Conservation (phyloP, 2,329 filamentous ascomycete species). For the Exophiala bonariae region DNA sequence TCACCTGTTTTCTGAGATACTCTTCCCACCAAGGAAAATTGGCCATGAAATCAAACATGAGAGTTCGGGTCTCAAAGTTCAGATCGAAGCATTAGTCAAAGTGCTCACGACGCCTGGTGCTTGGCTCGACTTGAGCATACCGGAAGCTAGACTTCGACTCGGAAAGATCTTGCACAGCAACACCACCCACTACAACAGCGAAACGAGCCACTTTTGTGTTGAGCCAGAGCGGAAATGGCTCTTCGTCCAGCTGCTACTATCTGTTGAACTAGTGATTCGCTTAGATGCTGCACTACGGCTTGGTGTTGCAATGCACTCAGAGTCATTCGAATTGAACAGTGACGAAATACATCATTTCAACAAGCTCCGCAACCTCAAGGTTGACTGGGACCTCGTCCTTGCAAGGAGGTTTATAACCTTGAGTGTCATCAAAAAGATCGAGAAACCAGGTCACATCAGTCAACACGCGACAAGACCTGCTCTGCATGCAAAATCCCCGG, state of each 20-base stretch:
- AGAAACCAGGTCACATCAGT: neutral
- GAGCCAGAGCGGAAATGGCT: conserved; percentile 49
- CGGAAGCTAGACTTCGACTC: conserved; percentile 46
- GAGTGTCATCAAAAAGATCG: conserved; percentile 20
- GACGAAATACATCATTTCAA: conserved; percentile 48
- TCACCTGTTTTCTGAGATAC: conserved; percentile 38
- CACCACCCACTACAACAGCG: conserved; percentile 23
- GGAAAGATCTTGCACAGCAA: conserved; percentile 45
- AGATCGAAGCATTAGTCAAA: conserved; percentile 46
- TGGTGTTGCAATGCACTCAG: conserved; percentile 40
- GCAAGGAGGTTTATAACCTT: conserved; percentile 52
- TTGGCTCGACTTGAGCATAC: conserved; percentile 50
- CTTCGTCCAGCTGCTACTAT: conserved; percentile 55
- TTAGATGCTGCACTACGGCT: conserved; percentile 49
- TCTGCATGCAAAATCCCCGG: conserved; percentile 2
- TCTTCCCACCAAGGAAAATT: conserved; percentile 37
- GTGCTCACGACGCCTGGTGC: conserved; percentile 44
- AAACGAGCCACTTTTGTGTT: conserved; percentile 9
- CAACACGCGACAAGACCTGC: no score
- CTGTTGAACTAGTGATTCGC: conserved; percentile 56
- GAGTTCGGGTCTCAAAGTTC: conserved; percentile 41
- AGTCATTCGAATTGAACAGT: conserved; percentile 41
- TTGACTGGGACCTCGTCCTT: conserved; percentile 58
- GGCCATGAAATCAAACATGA: conserved; percentile 14
- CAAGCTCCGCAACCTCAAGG: conserved; percentile 49